phyloP scores from a whole-genome alignment of 495 filamentous ascomycete genomes.

The Friedmanniomyces simplex region DNA sequence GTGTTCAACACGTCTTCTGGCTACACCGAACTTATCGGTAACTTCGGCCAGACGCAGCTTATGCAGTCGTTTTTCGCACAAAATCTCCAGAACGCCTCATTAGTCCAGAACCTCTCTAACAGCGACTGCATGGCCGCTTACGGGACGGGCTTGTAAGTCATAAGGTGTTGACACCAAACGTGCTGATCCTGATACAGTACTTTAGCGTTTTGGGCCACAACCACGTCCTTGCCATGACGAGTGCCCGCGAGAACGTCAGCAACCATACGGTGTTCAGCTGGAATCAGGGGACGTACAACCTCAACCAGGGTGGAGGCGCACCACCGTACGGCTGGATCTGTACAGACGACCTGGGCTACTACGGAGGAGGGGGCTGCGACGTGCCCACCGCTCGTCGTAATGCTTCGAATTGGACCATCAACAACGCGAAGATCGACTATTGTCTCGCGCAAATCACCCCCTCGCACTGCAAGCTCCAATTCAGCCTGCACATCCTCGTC shows the following conservation, averaged over 20 bases:
- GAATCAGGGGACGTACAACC: neutral
- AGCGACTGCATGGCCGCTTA: constrained; percentile 32
- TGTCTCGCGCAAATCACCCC: constrained; percentile 32
- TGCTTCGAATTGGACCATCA: constrained; percentile 15
- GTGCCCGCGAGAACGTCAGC: neutral
- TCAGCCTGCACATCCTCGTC: constrained; percentile 33
- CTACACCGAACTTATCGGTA: no score
- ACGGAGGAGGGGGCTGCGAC: constrained; percentile 1
- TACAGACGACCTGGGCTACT: constrained; percentile 1
- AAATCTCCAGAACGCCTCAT: constrained; percentile 6
- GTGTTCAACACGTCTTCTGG: constrained; percentile 7
- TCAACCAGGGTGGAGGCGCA: neutral
- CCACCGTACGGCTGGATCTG: constrained; percentile 19
- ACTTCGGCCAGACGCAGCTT: no score
- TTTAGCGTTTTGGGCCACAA: constrained; percentile 12
- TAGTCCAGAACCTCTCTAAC: constrained; percentile 23
- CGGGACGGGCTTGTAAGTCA: constrained; percentile 15
- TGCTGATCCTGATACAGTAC: no score
- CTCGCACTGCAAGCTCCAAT: constrained; percentile 37
- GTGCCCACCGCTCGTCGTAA: neutral
- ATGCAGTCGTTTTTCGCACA: neutral
- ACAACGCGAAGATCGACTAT: constrained; percentile 25
- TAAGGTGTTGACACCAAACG: no score
- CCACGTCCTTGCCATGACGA: constrained; percentile 22
- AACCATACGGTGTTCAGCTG: constrained; percentile 9